Conservation (phyloP, 2,329 filamentous ascomycete genomes). For the Diaporthe sp. region DNA sequence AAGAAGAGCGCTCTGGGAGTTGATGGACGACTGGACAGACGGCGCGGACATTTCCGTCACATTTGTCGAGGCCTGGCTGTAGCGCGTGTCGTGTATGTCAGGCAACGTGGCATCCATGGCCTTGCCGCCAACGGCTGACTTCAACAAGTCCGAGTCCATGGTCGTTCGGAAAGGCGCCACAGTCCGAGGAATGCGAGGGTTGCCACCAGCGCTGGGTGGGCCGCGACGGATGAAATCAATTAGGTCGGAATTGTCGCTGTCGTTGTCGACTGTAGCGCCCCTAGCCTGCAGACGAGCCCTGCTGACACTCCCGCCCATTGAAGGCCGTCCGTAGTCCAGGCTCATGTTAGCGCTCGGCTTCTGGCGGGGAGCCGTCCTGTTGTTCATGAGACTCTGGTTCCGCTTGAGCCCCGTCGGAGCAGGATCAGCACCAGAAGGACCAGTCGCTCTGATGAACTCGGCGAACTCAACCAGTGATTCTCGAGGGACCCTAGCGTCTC, state of each 20-base stretch:
- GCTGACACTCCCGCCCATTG: slow-evolving; percentile 48
- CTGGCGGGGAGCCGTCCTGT: slow-evolving; percentile 47
- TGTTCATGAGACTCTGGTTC: slow-evolving; percentile 48
- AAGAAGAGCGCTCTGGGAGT: slow-evolving; percentile 81
- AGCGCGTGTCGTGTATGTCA: slow-evolving; percentile 67
- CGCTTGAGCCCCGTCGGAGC: slow-evolving; percentile 32
- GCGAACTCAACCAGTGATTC: slow-evolving; percentile 87
- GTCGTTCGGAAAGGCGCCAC: slow-evolving; percentile 88
- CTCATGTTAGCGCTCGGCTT: slow-evolving; percentile 51
- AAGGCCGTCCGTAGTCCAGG: slow-evolving; percentile 54
- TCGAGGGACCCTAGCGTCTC: slow-evolving; percentile 78
- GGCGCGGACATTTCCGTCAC: slow-evolving; percentile 69
- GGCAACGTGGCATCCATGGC: slow-evolving; percentile 70
- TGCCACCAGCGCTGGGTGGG: slow-evolving; percentile 70
- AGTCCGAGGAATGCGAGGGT: slow-evolving; percentile 82
- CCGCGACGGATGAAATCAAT: slow-evolving; percentile 96
- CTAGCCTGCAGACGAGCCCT: slow-evolving; percentile 76
- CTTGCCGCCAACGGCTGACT: slow-evolving; percentile 64
- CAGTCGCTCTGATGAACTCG: slow-evolving; percentile 89
- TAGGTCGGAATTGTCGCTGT: slow-evolving; percentile 82
- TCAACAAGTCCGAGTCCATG: slow-evolving; percentile 86
- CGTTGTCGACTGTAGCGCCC: slow-evolving; percentile 72
- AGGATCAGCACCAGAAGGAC: slow-evolving; percentile 65
- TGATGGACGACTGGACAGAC: slow-evolving; percentile 74
- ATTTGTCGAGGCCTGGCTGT: slow-evolving; percentile 68